These are phyloP conservation scores for Starmerella tilneyi DNA, from an alignment of 805 yeast species.

Conservation along the genomic window DNA sequence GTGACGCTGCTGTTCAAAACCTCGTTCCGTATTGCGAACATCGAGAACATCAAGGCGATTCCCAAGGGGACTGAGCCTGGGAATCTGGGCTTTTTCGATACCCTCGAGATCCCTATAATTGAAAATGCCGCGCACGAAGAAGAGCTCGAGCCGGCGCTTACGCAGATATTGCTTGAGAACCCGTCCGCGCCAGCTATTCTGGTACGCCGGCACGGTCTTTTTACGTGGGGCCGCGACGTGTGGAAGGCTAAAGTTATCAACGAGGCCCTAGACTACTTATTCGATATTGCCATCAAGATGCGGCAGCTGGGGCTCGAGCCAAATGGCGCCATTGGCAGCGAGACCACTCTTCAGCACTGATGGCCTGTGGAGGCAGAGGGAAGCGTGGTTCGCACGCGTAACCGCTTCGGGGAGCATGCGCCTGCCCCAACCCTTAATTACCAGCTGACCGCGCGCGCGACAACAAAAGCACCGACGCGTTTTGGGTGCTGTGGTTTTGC, in stretches of 20 bases:
- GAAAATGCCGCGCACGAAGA: constrained; percentile 87
- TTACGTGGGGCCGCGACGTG: constrained; percentile 89
- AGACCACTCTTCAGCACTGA: neutral
- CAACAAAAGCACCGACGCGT: neutral
- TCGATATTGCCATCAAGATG: constrained; percentile 81
- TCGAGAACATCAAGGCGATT: constrained; percentile 88
- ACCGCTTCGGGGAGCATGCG: neutral
- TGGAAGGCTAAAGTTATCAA: constrained; percentile 90
- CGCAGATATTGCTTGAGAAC: constrained; percentile 52
- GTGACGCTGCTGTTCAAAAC: constrained; percentile 48
- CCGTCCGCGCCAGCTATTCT: constrained; percentile 78
- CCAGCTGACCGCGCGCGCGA: constrained; percentile 5
- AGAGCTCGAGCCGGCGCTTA: constrained; percentile 54
- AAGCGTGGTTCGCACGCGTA: too few relatives aligned
- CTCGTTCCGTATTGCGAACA: constrained; percentile 56
- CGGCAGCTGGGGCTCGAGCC: constrained; percentile 46
- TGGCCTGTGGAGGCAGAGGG: too few relatives aligned
- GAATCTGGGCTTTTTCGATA: constrained; percentile 60
- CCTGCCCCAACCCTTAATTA: constrained; percentile 11
- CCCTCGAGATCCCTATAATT: constrained; percentile 74
- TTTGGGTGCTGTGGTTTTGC: neutral
- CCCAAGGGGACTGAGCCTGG: constrained; percentile 63
- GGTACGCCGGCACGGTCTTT: constrained; percentile 88
- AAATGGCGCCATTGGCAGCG: constrained; percentile 9
- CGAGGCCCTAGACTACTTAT: constrained; percentile 82